phyloP scores from a whole-genome alignment of 2,329 filamentous ascomycete species.

The Cercospora nicotianae region DNA sequence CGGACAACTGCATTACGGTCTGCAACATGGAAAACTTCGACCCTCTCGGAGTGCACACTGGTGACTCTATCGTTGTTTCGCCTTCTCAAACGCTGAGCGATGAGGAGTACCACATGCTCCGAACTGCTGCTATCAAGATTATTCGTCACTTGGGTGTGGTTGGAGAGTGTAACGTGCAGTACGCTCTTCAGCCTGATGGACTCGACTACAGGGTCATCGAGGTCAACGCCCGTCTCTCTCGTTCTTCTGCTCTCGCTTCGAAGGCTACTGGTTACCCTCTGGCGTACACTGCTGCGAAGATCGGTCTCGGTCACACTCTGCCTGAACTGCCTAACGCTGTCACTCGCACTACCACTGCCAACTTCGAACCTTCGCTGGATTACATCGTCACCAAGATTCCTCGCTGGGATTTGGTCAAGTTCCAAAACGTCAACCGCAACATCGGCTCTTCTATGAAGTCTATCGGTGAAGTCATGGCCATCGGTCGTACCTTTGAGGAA shows the following conservation, averaged over 20 bases:
- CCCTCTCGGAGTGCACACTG: slow-evolving; percentile 93
- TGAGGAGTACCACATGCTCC: slow-evolving; percentile 99
- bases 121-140: slow-evolving; percentile 96
- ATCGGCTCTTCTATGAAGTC: slow-evolving; percentile 99
- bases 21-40: slow-evolving; percentile 99
- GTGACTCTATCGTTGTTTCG: slow-evolving; percentile 97
- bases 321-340: slow-evolving; percentile 97
- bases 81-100: slow-evolving; percentile 96
- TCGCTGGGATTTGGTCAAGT: slow-evolving; percentile 97
- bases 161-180: slow-evolving; percentile 98
- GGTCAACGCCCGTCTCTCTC: slow-evolving; percentile 96
- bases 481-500: slow-evolving; percentile 97
- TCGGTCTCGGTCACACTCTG: slow-evolving; percentile 90
- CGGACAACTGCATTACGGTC: slow-evolving; percentile 98
- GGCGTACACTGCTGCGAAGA: slow-evolving; percentile 97
- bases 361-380: slow-evolving; percentile 96
- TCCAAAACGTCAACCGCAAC: slow-evolving; percentile 96
- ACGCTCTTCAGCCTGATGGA: slow-evolving; percentile 92
- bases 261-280: slow-evolving; percentile 98
- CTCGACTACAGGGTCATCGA: slow-evolving; percentile 98
- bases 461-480: slow-evolving; percentile 98
- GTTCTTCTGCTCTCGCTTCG: slow-evolving; percentile 93
- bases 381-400: slow-evolving; percentile 99
- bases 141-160: slow-evolving; percentile 95
- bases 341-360: slow-evolving; percentile 96